phyloP scores from a whole-genome alignment of 805 yeast species.

The Candida endomychidarum region DNA sequence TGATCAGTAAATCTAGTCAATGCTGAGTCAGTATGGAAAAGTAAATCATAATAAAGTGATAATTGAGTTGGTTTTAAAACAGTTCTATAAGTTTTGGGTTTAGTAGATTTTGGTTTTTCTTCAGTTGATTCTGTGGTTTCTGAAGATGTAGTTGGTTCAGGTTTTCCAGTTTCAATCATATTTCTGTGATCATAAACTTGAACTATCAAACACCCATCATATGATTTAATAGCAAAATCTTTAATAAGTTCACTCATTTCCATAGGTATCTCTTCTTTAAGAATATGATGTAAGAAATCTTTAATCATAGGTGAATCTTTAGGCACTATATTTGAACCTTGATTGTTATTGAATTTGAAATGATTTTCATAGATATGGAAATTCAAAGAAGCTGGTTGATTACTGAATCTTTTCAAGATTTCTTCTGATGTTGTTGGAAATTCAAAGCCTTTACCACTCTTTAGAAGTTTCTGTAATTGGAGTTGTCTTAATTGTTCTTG shows the following conservation, averaged over 20 bases:
- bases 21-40: slow-evolving; percentile 76
- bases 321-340: slow-evolving; percentile 76
- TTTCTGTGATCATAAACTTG: slow-evolving; percentile 86
- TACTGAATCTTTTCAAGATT: slow-evolving; percentile 72
- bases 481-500: slow-evolving; percentile 15
- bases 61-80: slow-evolving; percentile 77
- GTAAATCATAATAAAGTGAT: slow-evolving; percentile 79
- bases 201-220: slow-evolving; percentile 86
- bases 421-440: slow-evolving; percentile 73
- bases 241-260: slow-evolving; percentile 85
- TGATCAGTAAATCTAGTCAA: slow-evolving; percentile 76
- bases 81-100: slow-evolving; percentile 76
- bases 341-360: slow-evolving; percentile 84
- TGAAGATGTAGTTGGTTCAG: not conserved
- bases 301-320: slow-evolving; percentile 74
- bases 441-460: slow-evolving; percentile 35
- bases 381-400: slow-evolving; percentile 76
- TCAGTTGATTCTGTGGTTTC: not conserved
- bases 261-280: slow-evolving; percentile 81
- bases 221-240: slow-evolving; percentile 80
- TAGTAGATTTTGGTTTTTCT: slow-evolving; percentile 21
- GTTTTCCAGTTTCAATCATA: slow-evolving; percentile 23
- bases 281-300: slow-evolving; percentile 76
- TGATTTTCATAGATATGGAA: slow-evolving; percentile 91
- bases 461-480: slow-evolving; percentile 3